Percentiles rank a stretch among this genome's conserved stretches.
phyloP scores from a whole-genome alignment of 1,284 basidiomycete species.

The Hypsizygus ulmarius region DNA sequence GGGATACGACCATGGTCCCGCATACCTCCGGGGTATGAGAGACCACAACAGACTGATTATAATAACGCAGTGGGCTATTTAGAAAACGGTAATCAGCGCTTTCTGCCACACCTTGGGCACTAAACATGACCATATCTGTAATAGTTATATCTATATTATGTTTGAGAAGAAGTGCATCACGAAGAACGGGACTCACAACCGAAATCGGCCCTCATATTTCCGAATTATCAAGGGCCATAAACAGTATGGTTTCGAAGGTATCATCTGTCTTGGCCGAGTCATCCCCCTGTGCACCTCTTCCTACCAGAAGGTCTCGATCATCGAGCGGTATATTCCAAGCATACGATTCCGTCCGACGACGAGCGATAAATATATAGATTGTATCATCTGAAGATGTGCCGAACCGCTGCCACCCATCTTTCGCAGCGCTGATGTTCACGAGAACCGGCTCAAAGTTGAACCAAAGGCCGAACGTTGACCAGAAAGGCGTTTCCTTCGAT shows the following conservation, averaged over 20 bases:
- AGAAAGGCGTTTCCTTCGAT: constrained; percentile 75
- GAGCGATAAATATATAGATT: constrained; percentile 60
- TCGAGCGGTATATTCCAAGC: constrained; percentile 50
- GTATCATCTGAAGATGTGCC: constrained; percentile 41
- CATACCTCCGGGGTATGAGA: constrained; percentile 53
- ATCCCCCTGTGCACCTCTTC: constrained; percentile 48
- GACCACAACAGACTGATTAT: constrained; percentile 43
- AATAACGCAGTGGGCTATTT: constrained; percentile 50
- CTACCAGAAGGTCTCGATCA: constrained; percentile 55
- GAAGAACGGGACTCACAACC: background rate
- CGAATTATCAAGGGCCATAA: constrained; percentile 45
- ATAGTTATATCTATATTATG: background rate
- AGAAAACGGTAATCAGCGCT: constrained; percentile 59
- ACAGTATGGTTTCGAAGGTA: constrained; percentile 64
- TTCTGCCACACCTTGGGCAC: constrained; percentile 31
- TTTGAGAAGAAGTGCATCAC: no score
- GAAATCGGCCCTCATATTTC: no score
- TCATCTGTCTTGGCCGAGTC: constrained; percentile 51
- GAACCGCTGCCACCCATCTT: constrained; percentile 39
- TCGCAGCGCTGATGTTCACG: constrained; percentile 20
- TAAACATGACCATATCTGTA: constrained; percentile 6
- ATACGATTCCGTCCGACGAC: constrained; percentile 53
- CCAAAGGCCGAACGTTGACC: constrained; percentile 81
- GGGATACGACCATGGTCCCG: constrained; percentile 45
- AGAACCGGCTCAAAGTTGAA: constrained; percentile 70